Percentiles rank a stretch among this genome's conserved stretches.
Evolutionary conservation across 805 yeast genomes (phyloP).

Genomic region (Ogataea pignaliae): DNA sequence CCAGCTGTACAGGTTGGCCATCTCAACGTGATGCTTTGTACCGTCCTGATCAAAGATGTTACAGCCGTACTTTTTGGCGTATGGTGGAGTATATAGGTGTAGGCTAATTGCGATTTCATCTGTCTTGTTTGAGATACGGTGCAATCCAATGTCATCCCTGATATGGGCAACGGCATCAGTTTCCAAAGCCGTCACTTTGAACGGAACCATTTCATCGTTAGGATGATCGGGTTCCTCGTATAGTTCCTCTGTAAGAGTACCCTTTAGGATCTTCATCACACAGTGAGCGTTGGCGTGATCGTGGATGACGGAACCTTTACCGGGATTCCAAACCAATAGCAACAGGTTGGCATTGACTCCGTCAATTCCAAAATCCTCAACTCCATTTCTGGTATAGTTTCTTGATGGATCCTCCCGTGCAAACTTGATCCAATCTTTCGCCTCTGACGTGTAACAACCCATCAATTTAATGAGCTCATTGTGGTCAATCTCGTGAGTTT

Average conservation of each 20-base stretch:
- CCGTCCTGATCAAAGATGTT: slow-evolving; percentile 47
- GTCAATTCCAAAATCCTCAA: slow-evolving; percentile 63
- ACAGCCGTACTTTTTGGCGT: slow-evolving; percentile 59
- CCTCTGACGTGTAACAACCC: slow-evolving; percentile 43
- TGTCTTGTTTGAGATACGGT: slow-evolving; percentile 51
- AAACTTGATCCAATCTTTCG: slow-evolving; percentile 53
- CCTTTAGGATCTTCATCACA: slow-evolving; percentile 63
- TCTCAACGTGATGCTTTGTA: slow-evolving; percentile 47
- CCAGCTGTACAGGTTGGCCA: slow-evolving; percentile 60
- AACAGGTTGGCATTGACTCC: slow-evolving; percentile 70
- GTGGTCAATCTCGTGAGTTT: slow-evolving; percentile 48
- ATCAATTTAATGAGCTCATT: slow-evolving; percentile 40
- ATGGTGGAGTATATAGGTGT: slow-evolving; percentile 75
- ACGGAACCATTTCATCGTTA: slow-evolving; percentile 18
- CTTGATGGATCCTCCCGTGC: slow-evolving; percentile 49
- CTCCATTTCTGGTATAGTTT: slow-evolving; percentile 66
- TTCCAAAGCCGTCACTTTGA: slow-evolving; percentile 23
- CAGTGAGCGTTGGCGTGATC: slow-evolving; percentile 79
- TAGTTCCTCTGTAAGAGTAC: slow-evolving; percentile 52
- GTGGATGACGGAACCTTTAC: slow-evolving; percentile 58
- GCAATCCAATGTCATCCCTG: slow-evolving; percentile 61
- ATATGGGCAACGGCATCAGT: slow-evolving; percentile 58
- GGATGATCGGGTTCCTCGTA: slow-evolving; percentile 41
- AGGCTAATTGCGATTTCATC: slow-evolving; percentile 51
- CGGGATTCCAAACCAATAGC: slow-evolving; percentile 68